phyloP scores from a whole-genome alignment of 192 early-diverging fungal genomes.

The Bifiguratus adelaidae region DNA sequence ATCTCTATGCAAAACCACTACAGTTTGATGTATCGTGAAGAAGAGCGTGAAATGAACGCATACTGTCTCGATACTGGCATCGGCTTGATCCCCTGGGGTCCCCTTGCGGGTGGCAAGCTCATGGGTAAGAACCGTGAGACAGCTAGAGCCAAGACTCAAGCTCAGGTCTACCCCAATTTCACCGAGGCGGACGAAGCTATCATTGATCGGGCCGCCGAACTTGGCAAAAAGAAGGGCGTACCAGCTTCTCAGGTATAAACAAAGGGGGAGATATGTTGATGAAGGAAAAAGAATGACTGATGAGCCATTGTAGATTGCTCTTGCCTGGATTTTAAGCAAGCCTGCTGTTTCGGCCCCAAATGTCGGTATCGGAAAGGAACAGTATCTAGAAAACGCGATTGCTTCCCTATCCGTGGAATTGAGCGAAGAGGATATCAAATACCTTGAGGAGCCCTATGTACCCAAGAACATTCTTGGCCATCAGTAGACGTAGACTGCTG shows the following conservation, averaged over 20 bases:
- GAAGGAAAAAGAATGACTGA: no score
- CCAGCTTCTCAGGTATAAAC: constrained; percentile 10
- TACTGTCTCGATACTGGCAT: constrained; percentile 18
- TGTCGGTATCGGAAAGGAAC: constrained; percentile 11
- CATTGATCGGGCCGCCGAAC: constrained; percentile 8
- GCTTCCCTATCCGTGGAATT: constrained; percentile 3
- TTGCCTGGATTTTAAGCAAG: constrained; percentile 13
- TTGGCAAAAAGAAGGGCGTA: constrained; percentile 7
- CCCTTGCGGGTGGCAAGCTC: constrained; percentile 16
- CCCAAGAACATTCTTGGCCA: constrained; percentile 3
- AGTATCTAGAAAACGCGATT: constrained; percentile 7
- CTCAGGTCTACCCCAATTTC: no score
- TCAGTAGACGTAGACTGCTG: no score
- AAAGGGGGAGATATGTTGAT: no score
- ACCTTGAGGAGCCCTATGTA: constrained; percentile 13
- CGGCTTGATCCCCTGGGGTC: constrained; percentile 10
- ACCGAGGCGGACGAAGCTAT: constrained; percentile 3
- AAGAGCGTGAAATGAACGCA: constrained; percentile 25
- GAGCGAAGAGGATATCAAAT: constrained; percentile 2
- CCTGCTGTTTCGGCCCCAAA: constrained; percentile 9
- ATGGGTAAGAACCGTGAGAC: constrained; percentile 10
- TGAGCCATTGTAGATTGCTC: constrained; percentile 6
- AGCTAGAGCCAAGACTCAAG: background rate
- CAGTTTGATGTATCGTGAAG: constrained; percentile 25
- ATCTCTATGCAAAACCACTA: constrained; percentile 19